phyloP scores from a whole-genome alignment of 805 yeast species.

The Ogataea pilisensis region DNA sequence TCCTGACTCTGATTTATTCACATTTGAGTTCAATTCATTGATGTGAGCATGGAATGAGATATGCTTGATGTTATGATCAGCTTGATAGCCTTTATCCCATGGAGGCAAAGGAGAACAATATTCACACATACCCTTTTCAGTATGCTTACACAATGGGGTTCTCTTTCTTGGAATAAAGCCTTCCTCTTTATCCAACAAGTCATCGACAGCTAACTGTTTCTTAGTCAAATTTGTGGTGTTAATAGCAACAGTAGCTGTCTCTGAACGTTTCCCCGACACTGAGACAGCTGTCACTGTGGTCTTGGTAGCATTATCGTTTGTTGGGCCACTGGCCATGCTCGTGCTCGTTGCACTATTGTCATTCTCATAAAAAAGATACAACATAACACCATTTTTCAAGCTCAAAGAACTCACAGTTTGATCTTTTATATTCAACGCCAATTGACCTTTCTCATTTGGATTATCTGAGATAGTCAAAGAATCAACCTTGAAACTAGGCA shows the following conservation, averaged over 20 bases:
- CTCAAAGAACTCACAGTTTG: slow-evolving; percentile 39
- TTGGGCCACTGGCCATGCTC: background rate
- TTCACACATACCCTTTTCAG: slow-evolving; percentile 96
- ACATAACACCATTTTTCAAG: slow-evolving; percentile 58
- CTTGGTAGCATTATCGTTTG: too few species aligned
- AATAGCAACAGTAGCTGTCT: slow-evolving; percentile 10
- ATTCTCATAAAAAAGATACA: slow-evolving; percentile 38
- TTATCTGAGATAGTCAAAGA: slow-evolving; percentile 38
- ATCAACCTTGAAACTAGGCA: slow-evolving; percentile 32
- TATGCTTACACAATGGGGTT: slow-evolving; percentile 73
- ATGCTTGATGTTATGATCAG: slow-evolving; percentile 78
- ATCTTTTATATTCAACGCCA: slow-evolving; percentile 29
- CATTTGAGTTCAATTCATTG: slow-evolving; percentile 62
- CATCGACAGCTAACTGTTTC: slow-evolving; percentile 64
- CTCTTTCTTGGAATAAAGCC: slow-evolving; percentile 70
- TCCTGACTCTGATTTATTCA: slow-evolving; percentile 54
- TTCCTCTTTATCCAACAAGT: slow-evolving; percentile 52
- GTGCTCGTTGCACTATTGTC: background rate
- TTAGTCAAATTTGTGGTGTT: slow-evolving; percentile 1
- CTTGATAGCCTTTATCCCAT: slow-evolving; percentile 78
- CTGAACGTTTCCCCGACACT: slow-evolving; percentile 7
- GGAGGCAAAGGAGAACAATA: slow-evolving; percentile 95
- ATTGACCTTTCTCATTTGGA: slow-evolving; percentile 43
- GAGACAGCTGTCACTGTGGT: background rate
- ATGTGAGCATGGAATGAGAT: slow-evolving; percentile 81